Evolutionary conservation across 2,329 filamentous ascomycete species (phyloP), one percentile per base, ranked within the genome.

Genomic region (Paramyrothecium roridum): DNA sequence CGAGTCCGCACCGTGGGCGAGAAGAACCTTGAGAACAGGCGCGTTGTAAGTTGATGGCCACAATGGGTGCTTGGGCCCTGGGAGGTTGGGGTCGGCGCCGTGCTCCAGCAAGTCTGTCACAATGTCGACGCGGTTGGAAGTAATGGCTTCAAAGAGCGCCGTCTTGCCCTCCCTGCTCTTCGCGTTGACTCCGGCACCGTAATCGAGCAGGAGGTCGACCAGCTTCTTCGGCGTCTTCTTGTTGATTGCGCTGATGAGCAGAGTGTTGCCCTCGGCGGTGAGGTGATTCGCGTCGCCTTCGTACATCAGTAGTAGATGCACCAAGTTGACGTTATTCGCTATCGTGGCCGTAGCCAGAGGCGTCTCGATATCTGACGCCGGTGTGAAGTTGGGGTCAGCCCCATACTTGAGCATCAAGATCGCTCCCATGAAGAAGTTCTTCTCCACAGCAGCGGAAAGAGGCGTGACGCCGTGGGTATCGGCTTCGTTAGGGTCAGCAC

Each of bases 31-130:
- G 33, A 89, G 72, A 57, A 82, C 85, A 8, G 75, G 70, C 0
- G 85, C 75, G 52, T 86, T 78, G 68, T 85, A 83, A 0, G 80
- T 81, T 1, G 85, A 77, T 2, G 85, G 84, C 86, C 86, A 87
- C 22, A 90, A 76, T 70, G 86, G 81, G 71, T 89, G 83, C 68
- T 88, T 87, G 12, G 86, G 85, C 1, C 84, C 86, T 2, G 87
- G 87, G 7, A 89, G 73, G 65, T 90, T 90, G 10, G 86, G 80
- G 62, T 89, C 81, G 2, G 87, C 87, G 3, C 81, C 80, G 54
- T 85, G 78, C 52, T 88, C 71, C 3, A 79, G 65, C 30, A 79
- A 70, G 2, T 65, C 67, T 10, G 70, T 75, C 56, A 87, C 80
- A 1, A 87, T 73, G 56, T 88, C 84, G 50, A 79, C 70, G 7